Conservation (phyloP, 2,329 filamentous ascomycete species). For the Calonectria honghensis region DNA sequence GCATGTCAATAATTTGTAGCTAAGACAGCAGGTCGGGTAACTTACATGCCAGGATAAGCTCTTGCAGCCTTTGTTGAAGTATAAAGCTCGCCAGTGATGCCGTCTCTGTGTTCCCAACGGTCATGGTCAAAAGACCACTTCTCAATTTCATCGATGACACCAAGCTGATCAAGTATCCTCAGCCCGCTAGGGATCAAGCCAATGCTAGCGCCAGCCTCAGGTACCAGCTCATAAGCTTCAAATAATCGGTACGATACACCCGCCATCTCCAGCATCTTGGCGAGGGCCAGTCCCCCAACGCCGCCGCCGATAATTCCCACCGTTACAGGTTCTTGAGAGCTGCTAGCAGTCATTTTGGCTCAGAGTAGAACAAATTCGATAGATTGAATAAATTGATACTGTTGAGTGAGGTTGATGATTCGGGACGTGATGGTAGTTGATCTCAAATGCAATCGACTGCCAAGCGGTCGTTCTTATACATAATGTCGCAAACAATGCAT, state of each 20-base stretch:
- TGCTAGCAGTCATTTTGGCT: not conserved
- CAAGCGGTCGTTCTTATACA: not conserved
- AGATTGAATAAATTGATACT: not conserved
- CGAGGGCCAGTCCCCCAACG: not conserved
- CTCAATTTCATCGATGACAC: conserved; percentile 1
- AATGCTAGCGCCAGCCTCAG: not conserved
- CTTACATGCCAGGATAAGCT: not conserved
- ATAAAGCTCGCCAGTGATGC: conserved; percentile 2
- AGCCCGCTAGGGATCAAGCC: not conserved
- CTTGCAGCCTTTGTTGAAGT: not conserved
- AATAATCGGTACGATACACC: not conserved
- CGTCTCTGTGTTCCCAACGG: conserved; percentile 8
- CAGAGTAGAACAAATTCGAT: not conserved
- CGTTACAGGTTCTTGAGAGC: not conserved
- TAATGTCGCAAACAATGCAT: too few relatives aligned
- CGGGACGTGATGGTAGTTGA: not conserved
- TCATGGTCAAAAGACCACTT: conserved; percentile 5
- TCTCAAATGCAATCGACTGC: not conserved
- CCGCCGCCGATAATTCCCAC: conserved; percentile 14
- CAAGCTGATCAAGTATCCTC: conserved; percentile 7
- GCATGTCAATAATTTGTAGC: not conserved
- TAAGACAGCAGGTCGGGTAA: not conserved
- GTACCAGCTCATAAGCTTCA: conserved; percentile 8
- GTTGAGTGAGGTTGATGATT: not conserved
- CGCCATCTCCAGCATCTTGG: conserved; percentile 2